These are phyloP conservation scores for Salisapilia sapeloensis DNA, from an alignment of 352 stramenopile genomes.

Conservation along the genomic window DNA sequence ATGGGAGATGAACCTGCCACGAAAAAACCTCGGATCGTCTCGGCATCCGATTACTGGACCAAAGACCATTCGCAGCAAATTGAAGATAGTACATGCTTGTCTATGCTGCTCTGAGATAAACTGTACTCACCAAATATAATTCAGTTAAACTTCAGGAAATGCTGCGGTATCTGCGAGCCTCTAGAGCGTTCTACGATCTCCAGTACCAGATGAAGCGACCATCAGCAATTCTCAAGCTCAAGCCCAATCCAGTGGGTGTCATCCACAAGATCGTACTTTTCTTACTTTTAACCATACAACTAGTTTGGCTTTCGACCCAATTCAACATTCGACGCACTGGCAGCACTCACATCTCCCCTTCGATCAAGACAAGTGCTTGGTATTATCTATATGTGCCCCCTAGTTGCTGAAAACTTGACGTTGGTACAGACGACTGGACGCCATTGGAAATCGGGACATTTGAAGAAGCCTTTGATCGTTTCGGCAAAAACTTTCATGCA, in stretches of 20 bases:
- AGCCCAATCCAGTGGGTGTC: constrained; percentile 24
- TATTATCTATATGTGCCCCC: constrained; percentile 5
- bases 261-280: background rate
- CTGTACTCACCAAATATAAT: no score
- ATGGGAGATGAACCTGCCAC: no score
- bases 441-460: constrained; percentile 59
- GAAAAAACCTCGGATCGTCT: no score
- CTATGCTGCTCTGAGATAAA: background rate
- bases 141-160: constrained; percentile 44
- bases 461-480: constrained; percentile 54
- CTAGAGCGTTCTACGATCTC: constrained; percentile 48
- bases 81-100: constrained; percentile 1
- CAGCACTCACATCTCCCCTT: constrained; percentile 42
- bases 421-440: constrained; percentile 47
- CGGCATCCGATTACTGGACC: no score
- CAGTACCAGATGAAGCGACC: constrained; percentile 61
- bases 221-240: constrained; percentile 57
- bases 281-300: background rate
- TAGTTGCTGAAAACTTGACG: background rate
- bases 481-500: constrained; percentile 60
- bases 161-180: constrained; percentile 34
- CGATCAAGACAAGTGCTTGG: constrained; percentile 49
- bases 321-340: constrained; percentile 52
- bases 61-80: no score
- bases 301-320: constrained; percentile 52